A percentile compares a stretch with the other conserved stretches of the same genome.
These are phyloP conservation scores for Arctium lappa DNA, from an alignment of 129 eudicot species.

Conservation along the genomic window DNA sequence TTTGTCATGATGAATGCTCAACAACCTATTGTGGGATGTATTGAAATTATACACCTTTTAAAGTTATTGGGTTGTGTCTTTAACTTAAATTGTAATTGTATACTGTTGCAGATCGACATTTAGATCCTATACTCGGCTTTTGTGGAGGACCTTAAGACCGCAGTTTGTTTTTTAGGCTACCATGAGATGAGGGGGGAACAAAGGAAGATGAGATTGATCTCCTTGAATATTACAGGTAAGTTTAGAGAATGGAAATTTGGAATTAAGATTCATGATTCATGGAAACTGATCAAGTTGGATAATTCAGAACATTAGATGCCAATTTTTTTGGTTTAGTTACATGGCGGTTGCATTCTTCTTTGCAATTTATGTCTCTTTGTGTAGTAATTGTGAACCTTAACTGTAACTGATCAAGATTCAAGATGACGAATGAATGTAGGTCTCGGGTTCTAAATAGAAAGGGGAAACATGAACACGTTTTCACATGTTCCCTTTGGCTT, in stretches of 20 bases:
- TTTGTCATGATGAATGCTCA: neutral
- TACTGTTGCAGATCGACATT: neutral
- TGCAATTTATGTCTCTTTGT: neutral
- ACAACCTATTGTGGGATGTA: neutral
- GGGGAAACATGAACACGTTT: slow-evolving; percentile 22
- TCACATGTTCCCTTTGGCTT: slow-evolving; percentile 53
- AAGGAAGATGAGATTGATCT: too few relatives aligned
- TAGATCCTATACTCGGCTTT: too few relatives aligned
- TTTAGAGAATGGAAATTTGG: too few relatives aligned
- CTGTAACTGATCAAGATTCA: neutral
- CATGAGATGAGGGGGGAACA: too few relatives aligned
- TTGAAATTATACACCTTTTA: neutral
- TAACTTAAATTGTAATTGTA: neutral
- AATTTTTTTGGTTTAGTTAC: neutral
- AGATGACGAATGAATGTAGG: slow-evolving; percentile 16
- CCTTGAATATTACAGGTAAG: too few relatives aligned
- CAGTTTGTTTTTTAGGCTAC: too few relatives aligned
- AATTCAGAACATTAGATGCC: neutral
- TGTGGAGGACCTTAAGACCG: too few relatives aligned
- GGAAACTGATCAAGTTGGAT: neutral
- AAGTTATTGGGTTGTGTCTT: neutral
- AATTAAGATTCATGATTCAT: too few relatives aligned
- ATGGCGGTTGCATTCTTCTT: neutral
- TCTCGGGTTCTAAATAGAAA: neutral
- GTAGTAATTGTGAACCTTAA: neutral